Evolutionary conservation across 2,329 filamentous ascomycete species (phyloP), one percentile per base, ranked within the genome.

Genomic region (Albophoma yamanashiensis): DNA sequence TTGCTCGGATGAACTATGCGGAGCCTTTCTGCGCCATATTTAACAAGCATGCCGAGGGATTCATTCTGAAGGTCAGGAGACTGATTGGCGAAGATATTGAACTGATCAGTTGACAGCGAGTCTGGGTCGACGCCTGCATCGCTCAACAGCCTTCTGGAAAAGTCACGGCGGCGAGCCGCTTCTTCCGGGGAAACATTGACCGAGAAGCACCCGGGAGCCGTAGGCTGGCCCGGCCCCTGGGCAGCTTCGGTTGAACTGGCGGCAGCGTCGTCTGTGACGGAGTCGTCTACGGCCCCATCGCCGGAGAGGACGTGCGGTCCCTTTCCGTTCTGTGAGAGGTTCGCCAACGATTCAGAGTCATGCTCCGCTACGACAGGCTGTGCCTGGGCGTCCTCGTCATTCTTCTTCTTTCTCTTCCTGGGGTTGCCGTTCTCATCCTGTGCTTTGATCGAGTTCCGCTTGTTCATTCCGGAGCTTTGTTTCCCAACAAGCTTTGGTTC

Each of bases 21-120:
- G 31, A 86, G 70, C 17, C 79, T 73, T 66, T 84, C 81, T 8
- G 83, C 82, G 25, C 83, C 83, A 59, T 84, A 84, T 65, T 77
- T 79, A 0, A 78, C 75, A 14, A 85, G 73, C 81, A 86, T 82
- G 1, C 73, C 75, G 17, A 86, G 69, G 0, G 83, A 85, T 58
- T 81, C 76, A 58, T 73, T 71, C 63, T 85, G 83, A 7, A 85
- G 69, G 3, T 79, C 75, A 0, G 82, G 81, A 0, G 82, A 78
- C 68, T 86, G 83, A 59, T 86, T 85, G 11, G 82, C 75, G 64
- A 86, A 83, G 20, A 84, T 85, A 64, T 73, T 78, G 62, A 85
- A 83, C 65, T 85, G 82, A 55, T 85, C 82, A 4, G 70, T 62
- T 0, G 79, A 82, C 12, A 85, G 71, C 0, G 81, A 79, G 2